Evolutionary conservation across 140 eudicot genomes (phyloP), one percentile per base, ranked within the genome.

Genomic region (Ambrosia hybrid): DNA sequence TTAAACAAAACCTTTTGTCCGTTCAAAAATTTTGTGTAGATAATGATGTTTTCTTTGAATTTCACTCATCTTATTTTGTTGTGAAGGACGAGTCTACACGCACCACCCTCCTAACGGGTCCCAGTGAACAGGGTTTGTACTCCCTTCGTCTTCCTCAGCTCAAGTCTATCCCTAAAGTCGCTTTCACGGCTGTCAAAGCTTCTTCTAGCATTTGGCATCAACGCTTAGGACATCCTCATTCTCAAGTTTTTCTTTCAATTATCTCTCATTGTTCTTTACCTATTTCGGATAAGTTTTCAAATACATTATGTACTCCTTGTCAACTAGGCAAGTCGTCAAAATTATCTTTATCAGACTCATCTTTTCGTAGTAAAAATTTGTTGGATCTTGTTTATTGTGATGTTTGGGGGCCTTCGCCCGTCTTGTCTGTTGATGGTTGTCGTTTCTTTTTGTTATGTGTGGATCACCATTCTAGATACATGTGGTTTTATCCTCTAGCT

Each of bases 391-490:
- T 68, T 17, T 68, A 45, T 68, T 46, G 59, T 45, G 73, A 68
- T 49, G 73, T 68, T 45, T 68, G 59, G 73, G 71, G 71, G 8
- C 55, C 71, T 6, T 37, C 71, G 5, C 70, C 71, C 37, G 17
- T 3, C 4, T 13, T 13, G 4, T 68, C 73, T 3, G 21, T 51
- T 51, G 46, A 46, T 68, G 73, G 60, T 9, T 14, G 26, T 68
- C 59, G 73, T 16, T 68, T 21, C 9, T 65, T 65, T 37, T 10
- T 65, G 0, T 14, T 65, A 8, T 65, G 51, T 65, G 53, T 65
- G 2, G 73, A 68, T 68, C 59, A 46, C 16, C 34, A 6, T 9
- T 9, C 73, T 3, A 15, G 45, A 9, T 68, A 45, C 36, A 68
- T 68, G 43, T 68, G 73, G 48, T 17, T 45, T 45, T 45, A 6